phyloP scores from a whole-genome alignment of 192 early-diverging fungal genomes.

The Entomortierella parvispora region DNA sequence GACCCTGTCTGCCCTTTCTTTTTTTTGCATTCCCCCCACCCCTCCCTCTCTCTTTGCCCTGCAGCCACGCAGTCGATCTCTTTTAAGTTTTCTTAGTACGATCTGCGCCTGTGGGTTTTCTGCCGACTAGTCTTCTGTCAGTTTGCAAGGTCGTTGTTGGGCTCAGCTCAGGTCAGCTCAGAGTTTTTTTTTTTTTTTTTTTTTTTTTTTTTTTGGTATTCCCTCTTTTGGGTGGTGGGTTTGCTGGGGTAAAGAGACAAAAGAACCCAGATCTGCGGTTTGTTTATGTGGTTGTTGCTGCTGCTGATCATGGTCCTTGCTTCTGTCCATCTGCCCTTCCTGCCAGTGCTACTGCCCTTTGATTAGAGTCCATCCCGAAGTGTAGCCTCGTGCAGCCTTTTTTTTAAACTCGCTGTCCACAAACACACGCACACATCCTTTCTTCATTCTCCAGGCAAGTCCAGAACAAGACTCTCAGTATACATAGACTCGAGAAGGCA shows the following conservation, averaged over 20 bases:
- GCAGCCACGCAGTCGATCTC: no score
- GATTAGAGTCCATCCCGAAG: background rate
- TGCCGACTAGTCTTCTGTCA: background rate
- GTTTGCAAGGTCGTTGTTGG: background rate
- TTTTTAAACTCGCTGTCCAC: background rate
- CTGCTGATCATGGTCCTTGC: background rate
- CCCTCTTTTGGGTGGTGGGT: background rate
- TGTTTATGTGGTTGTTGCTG: no score
- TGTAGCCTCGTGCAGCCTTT: background rate
- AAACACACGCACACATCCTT: no score
- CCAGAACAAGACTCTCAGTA: no score
- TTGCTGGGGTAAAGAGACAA: background rate
- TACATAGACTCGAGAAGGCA: background rate
- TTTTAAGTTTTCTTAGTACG: no score
- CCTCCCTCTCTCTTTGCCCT: no score
- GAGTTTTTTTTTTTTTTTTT: background rate
- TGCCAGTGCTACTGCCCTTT: no score
- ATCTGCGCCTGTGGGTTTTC: no score
- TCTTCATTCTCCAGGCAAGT: background rate
- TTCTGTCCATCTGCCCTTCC: background rate
- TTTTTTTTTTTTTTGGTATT: background rate
- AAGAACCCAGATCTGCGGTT: no score
- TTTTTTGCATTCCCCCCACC: background rate
- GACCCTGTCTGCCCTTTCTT: background rate
- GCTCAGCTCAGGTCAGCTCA: background rate